Evolutionary conservation across 208 protist genomes (phyloP).

Genomic region (Crithidia sp.): DNA sequence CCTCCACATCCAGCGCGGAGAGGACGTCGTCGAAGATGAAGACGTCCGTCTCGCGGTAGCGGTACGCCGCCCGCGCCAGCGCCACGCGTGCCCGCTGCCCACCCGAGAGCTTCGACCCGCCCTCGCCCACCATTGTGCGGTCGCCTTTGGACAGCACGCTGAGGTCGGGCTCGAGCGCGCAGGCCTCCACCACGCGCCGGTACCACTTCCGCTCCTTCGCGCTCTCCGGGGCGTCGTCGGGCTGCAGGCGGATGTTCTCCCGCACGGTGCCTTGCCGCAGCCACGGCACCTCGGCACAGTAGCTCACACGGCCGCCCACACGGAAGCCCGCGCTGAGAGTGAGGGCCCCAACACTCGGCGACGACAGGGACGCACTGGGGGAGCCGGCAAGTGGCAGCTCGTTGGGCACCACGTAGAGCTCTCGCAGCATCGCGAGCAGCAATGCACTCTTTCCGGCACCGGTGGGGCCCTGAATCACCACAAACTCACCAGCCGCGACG

Average conservation of each 20-base stretch:
- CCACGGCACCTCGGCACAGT: constrained; percentile 91
- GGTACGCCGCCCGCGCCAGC: constrained; percentile 85
- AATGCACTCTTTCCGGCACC: constrained; percentile 87
- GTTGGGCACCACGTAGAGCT: constrained; percentile 53
- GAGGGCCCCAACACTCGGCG: not conserved
- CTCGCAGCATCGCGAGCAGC: constrained; percentile 77
- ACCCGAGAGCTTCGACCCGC: constrained; percentile 82
- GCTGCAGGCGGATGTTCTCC: constrained; percentile 92
- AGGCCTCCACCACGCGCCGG: constrained; percentile 60
- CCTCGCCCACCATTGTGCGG: constrained; percentile 85
- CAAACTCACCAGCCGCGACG: constrained; percentile 72
- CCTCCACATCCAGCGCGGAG: constrained; percentile 92
- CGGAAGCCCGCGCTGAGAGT: constrained; percentile 39
- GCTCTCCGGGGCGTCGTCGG: constrained; percentile 46
- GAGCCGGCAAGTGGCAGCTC: not conserved
- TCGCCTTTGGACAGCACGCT: constrained; percentile 78
- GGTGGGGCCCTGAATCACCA: constrained; percentile 80
- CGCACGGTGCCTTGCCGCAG: constrained; percentile 90
- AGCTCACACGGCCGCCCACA: constrained; percentile 68
- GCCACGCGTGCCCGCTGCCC: constrained; percentile 88
- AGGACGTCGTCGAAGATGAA: constrained; percentile 94
- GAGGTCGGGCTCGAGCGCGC: constrained; percentile 84
- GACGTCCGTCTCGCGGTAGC: constrained; percentile 61
- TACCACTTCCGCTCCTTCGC: constrained; percentile 68
- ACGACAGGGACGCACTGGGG: constrained; percentile 1